These are phyloP conservation scores for Chytridium lagenaria DNA, from an alignment of 371 early-diverging fungal species.

Conservation along the genomic window DNA sequence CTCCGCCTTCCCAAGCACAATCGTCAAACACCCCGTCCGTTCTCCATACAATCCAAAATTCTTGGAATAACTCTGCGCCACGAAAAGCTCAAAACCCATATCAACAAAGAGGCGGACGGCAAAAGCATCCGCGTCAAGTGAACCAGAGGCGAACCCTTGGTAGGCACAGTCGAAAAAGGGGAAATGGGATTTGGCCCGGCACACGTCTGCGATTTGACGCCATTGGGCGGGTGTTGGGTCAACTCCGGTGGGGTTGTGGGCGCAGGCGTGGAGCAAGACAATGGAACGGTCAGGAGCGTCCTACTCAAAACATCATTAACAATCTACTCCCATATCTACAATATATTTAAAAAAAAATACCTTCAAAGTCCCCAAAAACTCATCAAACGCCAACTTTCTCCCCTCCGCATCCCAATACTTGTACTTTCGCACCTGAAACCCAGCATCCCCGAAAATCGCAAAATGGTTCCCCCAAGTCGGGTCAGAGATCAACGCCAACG, in stretches of 20 bases:
- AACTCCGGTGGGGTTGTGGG: constrained; percentile 97
- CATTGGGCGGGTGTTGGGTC: constrained; percentile 94
- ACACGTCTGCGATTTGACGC: constrained; percentile 84
- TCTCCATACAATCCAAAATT: constrained; percentile 98
- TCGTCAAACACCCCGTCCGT: constrained; percentile 85
- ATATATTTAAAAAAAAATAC: too few relatives aligned
- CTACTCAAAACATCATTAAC: too few relatives aligned
- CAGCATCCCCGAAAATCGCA: constrained; percentile 83
- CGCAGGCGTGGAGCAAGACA: constrained; percentile 87
- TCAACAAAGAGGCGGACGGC: constrained; percentile 90
- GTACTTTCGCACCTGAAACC: constrained; percentile 81
- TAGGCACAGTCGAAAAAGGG: constrained; percentile 98
- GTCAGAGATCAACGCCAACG: constrained; percentile 79
- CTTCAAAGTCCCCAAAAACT: constrained; percentile 71
- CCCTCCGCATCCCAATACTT: constrained; percentile 85
- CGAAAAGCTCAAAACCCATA: constrained; percentile 87
- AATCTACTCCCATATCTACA: too few relatives aligned
- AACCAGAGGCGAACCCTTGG: constrained; percentile 96
- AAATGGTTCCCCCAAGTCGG: constrained; percentile 99
- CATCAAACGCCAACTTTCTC: constrained; percentile 79
- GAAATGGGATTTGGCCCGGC: constrained; percentile 75
- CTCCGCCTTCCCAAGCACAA: constrained; percentile 66
- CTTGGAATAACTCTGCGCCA: constrained; percentile 93
- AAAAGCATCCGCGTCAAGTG: constrained; percentile 88
- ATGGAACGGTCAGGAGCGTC: constrained; percentile 79